Base-by-base conservation (phyloP, 331 rosid genomes). In the Malus hybrid region DNA sequence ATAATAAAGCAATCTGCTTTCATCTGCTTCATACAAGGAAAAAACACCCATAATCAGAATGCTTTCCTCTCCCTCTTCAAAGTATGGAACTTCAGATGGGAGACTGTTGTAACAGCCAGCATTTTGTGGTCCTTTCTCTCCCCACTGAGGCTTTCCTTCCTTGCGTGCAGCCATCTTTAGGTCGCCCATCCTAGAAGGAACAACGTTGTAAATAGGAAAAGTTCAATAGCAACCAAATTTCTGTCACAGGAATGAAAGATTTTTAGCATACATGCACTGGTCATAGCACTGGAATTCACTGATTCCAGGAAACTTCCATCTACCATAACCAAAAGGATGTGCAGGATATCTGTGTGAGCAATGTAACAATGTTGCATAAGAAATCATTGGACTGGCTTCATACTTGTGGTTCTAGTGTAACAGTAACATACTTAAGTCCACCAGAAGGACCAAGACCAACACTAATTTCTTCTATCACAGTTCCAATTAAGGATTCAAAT, bases 271-370 rank as follows among this genome's bases (percentile, higher is more conserved):
- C 86, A 82, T 78, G 80, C 66, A 82, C 73, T 82, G 75, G 83
- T 82, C 86, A 75, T 82, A 78, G 80, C 86, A 82, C 61, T 78
- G 83, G 67, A 82, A 82, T 77, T 82, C 81, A 3, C 83, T 81
- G 61, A 78, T 82, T 32, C 83, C 83, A 6, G 83, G 83, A 55
- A 82, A 82, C 32, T 32, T 46, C 86, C 86, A 82, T 78, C 80
- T 75, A 70, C 78, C 86, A 71, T 82, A 81, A 19, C 71, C 73
- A 46, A 75, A 82, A 65, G 78, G 84, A 75, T 82, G 83, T 66
- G 86, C 80, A 58, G 81, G 12, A 39, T 39, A 39, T 39, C 10
- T 39, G 46, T 39, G 46, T 39, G 12, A 39, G 46, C 12, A 39
- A 39, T 9, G 46, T 10, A 39, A 39, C 46, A 39, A 39, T 39